Evolutionary conservation across 306 rosid genomes (phyloP).

Genomic region (Geum urbanum): DNA sequence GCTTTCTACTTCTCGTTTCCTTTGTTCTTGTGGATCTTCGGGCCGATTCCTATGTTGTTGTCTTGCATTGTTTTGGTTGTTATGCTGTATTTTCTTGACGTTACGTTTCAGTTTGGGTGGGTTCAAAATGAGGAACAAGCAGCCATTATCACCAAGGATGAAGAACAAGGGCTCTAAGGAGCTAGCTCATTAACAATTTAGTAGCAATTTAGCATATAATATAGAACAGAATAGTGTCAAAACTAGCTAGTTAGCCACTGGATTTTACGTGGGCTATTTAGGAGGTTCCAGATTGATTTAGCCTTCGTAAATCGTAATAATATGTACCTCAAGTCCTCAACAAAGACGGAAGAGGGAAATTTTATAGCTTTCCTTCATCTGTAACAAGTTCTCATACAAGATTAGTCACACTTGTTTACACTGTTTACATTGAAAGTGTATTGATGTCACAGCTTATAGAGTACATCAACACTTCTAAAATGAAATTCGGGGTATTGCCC

Average conservation of each 20-base stretch:
- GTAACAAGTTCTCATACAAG: no score
- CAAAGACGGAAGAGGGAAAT: no score
- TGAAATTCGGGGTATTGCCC: no score
- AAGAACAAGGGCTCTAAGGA: conserved; percentile 32
- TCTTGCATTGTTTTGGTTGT: conserved; percentile 49
- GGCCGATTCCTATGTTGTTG: conserved; percentile 70
- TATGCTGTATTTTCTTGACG: conserved; percentile 68
- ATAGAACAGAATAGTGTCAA: background rate
- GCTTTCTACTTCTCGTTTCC: conserved; percentile 86
- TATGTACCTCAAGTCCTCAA: no score
- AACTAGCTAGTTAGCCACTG: background rate
- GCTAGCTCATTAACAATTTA: background rate
- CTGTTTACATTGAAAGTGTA: no score
- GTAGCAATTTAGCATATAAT: background rate
- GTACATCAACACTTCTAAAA: no score
- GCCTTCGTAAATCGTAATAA: no score
- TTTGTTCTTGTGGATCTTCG: conserved; percentile 80
- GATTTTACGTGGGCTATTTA: no score
- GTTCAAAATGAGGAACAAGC: conserved; percentile 1
- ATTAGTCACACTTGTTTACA: no score
- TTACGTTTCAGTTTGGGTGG: conserved; percentile 44
- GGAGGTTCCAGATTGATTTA: no score
- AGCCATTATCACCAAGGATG: conserved; percentile 19
- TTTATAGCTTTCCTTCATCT: no score
- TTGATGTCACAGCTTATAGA: no score